These are phyloP conservation scores for Exophiala dermatitidis DNA, from an alignment of 2,329 filamentous ascomycete species.

Conservation along the genomic window DNA sequence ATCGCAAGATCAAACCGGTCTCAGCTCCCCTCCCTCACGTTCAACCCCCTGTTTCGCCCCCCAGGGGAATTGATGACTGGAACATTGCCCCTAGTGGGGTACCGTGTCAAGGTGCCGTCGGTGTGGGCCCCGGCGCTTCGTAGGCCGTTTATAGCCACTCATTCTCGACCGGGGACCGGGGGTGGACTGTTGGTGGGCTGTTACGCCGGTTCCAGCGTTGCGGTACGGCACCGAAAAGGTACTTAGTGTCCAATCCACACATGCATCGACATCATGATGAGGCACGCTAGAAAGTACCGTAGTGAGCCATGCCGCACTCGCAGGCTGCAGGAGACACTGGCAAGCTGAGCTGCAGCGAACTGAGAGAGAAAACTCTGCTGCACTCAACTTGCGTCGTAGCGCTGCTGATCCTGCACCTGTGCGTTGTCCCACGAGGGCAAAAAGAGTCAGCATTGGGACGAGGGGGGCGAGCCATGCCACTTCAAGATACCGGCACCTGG, in stretches of 20 bases:
- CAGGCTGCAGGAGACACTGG: background rate
- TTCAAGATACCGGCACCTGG: background rate
- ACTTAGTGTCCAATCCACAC: background rate
- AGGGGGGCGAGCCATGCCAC: background rate
- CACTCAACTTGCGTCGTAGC: background rate
- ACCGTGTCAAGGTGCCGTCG: too few species aligned
- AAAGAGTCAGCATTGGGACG: background rate
- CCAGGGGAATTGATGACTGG: too few species aligned
- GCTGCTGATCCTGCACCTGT: constrained; percentile 5
- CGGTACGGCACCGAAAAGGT: constrained; percentile 14
- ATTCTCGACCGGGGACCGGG: background rate
- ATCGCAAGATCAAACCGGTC: too few species aligned
- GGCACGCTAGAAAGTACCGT: background rate
- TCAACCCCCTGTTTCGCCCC: too few species aligned
- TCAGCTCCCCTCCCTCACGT: too few species aligned
- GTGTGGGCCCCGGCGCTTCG: too few species aligned
- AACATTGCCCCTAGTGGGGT: too few species aligned
- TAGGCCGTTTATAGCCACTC: background rate
- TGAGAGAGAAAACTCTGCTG: too few species aligned
- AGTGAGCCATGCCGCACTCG: too few species aligned
- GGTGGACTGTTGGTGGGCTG: background rate
- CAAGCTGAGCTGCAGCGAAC: background rate
- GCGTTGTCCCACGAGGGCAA: constrained; percentile 10
- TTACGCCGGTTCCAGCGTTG: constrained; percentile 15
- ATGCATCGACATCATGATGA: background rate